Evolutionary conservation across 352 stramenopile genomes (phyloP).

Genomic region (Globisporangium splendens): DNA sequence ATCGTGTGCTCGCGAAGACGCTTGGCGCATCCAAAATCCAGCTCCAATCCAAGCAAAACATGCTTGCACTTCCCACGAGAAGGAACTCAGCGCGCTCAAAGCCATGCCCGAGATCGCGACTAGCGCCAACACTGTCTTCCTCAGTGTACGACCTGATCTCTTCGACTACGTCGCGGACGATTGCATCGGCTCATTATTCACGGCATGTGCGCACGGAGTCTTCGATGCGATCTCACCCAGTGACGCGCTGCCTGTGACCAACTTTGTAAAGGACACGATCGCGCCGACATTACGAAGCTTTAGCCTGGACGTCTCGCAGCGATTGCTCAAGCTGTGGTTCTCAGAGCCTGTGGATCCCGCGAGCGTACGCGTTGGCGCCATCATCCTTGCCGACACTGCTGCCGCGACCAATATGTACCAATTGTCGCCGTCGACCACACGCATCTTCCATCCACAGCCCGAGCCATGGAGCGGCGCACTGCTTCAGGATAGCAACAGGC

Average conservation of each 20-base stretch:
- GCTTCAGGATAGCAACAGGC: slow-evolving; percentile 34
- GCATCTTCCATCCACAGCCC: slow-evolving; percentile 43
- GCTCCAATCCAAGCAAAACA: slow-evolving; percentile 30
- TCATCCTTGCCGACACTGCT: slow-evolving; percentile 44
- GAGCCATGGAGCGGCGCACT: slow-evolving; percentile 46
- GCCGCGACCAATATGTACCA: slow-evolving; percentile 26
- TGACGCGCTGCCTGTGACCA: slow-evolving; percentile 23
- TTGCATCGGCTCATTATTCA: slow-evolving; percentile 30
- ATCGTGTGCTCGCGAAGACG: slow-evolving; percentile 33
- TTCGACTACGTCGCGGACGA: slow-evolving; percentile 50
- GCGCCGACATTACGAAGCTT: slow-evolving; percentile 49
- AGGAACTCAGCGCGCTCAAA: slow-evolving; percentile 54
- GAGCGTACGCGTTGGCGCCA: slow-evolving; percentile 25
- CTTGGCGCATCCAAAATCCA: slow-evolving; percentile 42
- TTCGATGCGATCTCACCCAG: slow-evolving; percentile 17
- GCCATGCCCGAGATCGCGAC: slow-evolving; percentile 25
- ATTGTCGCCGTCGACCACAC: slow-evolving; percentile 34
- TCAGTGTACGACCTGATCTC: slow-evolving; percentile 25
- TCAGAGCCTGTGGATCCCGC: slow-evolving; percentile 54
- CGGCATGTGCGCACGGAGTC: slow-evolving; percentile 23
- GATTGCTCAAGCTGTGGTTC: slow-evolving; percentile 64
- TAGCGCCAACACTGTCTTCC: slow-evolving; percentile 21
- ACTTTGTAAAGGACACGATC: slow-evolving; percentile 43
- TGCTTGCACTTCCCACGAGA: slow-evolving; percentile 2
- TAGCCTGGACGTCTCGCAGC: slow-evolving; percentile 47